Conservation (phyloP, 129 eudicot genomes). For the Erigeron canadensis region DNA sequence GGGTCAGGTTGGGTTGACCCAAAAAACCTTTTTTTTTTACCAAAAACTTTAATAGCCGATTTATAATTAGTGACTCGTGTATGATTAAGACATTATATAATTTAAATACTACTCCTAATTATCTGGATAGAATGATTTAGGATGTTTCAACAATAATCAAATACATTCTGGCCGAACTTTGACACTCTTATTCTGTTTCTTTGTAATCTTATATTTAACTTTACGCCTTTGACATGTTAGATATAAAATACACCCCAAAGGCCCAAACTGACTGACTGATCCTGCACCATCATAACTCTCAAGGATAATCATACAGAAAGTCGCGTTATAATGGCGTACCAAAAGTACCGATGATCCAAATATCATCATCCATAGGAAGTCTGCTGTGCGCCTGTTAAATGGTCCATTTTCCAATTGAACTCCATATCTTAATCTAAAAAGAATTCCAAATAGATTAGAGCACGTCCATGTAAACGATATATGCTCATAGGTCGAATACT, state of each 20-base stretch:
- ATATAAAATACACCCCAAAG: not conserved
- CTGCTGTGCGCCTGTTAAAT: conserved; percentile 76
- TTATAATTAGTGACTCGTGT: too few species aligned
- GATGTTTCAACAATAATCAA: not conserved
- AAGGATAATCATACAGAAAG: conserved; percentile 13
- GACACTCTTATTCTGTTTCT: not conserved
- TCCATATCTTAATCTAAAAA: conserved; percentile 61
- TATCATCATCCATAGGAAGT: conserved; percentile 90
- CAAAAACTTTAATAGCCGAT: too few species aligned
- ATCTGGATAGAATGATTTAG: too few species aligned
- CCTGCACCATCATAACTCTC: not conserved
- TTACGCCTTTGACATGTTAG: not conserved
- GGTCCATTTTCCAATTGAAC: conserved; percentile 91
- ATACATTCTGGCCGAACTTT: not conserved
- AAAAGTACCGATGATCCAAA: conserved; percentile 63
- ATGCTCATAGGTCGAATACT: not conserved
- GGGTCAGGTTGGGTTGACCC: too few species aligned
- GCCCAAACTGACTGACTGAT: too few species aligned
- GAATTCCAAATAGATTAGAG: conserved; percentile 16
- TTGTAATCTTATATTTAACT: not conserved
- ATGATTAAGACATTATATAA: too few species aligned
- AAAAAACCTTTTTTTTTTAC: too few species aligned
- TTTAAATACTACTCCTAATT: too few species aligned
- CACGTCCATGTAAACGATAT: not conserved
- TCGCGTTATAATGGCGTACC: conserved; percentile 35